A percentile compares a stretch with the other conserved stretches of the same genome.
Conservation (phyloP, 2,329 filamentous ascomycete species). For the Capronia coronata region DNA sequence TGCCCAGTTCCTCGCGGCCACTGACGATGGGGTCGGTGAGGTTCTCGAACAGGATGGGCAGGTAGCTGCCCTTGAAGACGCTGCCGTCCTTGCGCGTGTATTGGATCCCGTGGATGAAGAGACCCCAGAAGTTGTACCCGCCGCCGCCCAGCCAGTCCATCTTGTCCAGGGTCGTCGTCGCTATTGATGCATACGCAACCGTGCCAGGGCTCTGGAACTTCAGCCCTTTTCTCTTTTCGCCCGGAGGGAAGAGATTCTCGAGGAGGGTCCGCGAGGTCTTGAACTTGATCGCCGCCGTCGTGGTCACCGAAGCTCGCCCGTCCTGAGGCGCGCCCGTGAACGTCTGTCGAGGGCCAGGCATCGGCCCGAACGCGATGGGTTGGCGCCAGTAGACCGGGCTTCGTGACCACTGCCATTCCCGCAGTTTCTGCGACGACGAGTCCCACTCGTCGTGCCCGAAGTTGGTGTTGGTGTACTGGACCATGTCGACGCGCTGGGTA, state of each 20-base stretch:
- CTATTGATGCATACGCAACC: constrained; percentile 41
- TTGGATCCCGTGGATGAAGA: constrained; percentile 58
- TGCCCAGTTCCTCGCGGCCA: constrained; percentile 55
- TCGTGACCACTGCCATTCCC: constrained; percentile 45
- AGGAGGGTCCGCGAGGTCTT: constrained; percentile 47
- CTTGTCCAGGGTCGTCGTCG: constrained; percentile 41
- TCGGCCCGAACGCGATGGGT: constrained; percentile 44
- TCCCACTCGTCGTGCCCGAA: constrained; percentile 56
- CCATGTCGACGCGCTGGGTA: constrained; percentile 18
- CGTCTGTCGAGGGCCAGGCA: constrained; percentile 42
- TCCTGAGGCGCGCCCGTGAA: constrained; percentile 31
- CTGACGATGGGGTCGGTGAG: constrained; percentile 55
- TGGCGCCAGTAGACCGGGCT: constrained; percentile 44
- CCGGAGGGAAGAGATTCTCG: constrained; percentile 45
- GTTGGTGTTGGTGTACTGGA: constrained; percentile 44
- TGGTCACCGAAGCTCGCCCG: constrained; percentile 35
- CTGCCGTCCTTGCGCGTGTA: constrained; percentile 48
- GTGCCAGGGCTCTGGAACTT: constrained; percentile 42
- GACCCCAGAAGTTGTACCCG: constrained; percentile 53
- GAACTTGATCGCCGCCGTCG: constrained; percentile 46
- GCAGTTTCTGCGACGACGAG: constrained; percentile 46
- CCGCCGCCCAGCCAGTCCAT: constrained; percentile 57
- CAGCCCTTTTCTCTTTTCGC: constrained; percentile 32
- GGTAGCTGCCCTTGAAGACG: constrained; percentile 47
- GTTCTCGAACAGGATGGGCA: constrained; percentile 54